A percentile compares a stretch with the other conserved stretches of the same genome.
These are phyloP conservation scores for Suillus americanus DNA, from an alignment of 768 basidiomycete genomes.

Conservation along the genomic window DNA sequence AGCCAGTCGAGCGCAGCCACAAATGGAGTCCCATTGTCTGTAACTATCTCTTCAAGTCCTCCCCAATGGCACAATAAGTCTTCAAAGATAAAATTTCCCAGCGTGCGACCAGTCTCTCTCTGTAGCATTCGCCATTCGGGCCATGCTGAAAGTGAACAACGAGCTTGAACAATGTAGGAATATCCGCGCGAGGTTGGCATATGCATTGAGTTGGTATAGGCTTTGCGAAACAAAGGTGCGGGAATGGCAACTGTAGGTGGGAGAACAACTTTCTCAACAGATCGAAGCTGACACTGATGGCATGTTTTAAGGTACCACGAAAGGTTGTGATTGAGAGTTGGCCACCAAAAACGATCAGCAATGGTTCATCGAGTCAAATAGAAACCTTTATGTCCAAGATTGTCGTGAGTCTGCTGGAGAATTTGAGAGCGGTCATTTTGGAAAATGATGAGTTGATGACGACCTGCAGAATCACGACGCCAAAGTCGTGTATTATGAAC, in stretches of 20 bases:
- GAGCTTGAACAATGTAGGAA: constrained; percentile 37
- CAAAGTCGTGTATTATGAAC: constrained; percentile 17
- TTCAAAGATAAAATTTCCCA: constrained; percentile 35
- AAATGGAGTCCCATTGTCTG: constrained; percentile 40
- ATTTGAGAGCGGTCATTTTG: not conserved
- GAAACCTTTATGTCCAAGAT: constrained; percentile 6
- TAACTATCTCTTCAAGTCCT: constrained; percentile 36
- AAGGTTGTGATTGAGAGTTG: constrained; percentile 26
- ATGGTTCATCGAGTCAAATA: constrained; percentile 13
- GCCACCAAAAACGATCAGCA: constrained; percentile 29
- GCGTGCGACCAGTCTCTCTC: constrained; percentile 24
- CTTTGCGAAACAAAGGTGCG: constrained; percentile 17
- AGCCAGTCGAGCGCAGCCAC: constrained; percentile 25
- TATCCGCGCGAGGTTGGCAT: constrained; percentile 35
- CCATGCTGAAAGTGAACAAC: constrained; percentile 33
- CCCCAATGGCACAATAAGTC: constrained; percentile 40
- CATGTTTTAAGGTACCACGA: constrained; percentile 35
- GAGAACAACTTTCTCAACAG: constrained; percentile 25
- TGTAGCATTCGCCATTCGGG: constrained; percentile 31
- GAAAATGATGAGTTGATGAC: constrained; percentile 24
- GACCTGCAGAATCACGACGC: constrained; percentile 17
- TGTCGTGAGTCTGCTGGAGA: not conserved
- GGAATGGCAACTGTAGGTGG: not conserved
- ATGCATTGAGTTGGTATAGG: constrained; percentile 41
- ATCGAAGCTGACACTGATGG: constrained; percentile 37